Conservation (phyloP, 2,329 filamentous ascomycete species). For the Botrytis aclada region DNA sequence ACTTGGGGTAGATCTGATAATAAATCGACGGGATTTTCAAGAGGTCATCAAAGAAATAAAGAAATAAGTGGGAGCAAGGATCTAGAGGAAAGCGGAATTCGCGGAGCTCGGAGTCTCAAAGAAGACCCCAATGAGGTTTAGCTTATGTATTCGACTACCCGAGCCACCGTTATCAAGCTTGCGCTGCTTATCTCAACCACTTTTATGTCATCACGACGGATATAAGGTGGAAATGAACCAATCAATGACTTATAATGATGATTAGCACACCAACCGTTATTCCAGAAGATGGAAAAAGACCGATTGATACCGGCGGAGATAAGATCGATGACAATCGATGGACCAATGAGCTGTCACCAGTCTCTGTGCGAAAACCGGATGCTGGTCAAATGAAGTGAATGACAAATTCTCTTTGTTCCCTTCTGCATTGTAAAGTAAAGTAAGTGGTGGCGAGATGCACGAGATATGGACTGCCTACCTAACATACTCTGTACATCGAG, state of each 20-base stretch:
- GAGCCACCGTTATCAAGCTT: background rate
- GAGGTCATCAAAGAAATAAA: background rate
- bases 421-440: background rate
- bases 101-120: slow-evolving; percentile 2
- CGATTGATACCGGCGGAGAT: background rate
- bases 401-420: background rate
- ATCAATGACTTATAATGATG: background rate
- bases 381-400: background rate
- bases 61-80: slow-evolving; percentile 1
- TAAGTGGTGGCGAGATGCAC: background rate
- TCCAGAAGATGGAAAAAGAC: background rate
- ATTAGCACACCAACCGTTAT: background rate
- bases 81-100: background rate
- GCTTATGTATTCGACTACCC: background rate
- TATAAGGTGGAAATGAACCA: background rate
- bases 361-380: background rate
- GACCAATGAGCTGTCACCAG: background rate
- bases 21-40: background rate
- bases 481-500: background rate
- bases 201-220: background rate
- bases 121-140: background rate
- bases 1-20: slow-evolving; percentile 17
- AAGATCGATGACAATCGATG: background rate
- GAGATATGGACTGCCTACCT: background rate
- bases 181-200: background rate